Evolutionary conservation across 331 rosid species (phyloP).

Genomic region (Malus hybrid): DNA sequence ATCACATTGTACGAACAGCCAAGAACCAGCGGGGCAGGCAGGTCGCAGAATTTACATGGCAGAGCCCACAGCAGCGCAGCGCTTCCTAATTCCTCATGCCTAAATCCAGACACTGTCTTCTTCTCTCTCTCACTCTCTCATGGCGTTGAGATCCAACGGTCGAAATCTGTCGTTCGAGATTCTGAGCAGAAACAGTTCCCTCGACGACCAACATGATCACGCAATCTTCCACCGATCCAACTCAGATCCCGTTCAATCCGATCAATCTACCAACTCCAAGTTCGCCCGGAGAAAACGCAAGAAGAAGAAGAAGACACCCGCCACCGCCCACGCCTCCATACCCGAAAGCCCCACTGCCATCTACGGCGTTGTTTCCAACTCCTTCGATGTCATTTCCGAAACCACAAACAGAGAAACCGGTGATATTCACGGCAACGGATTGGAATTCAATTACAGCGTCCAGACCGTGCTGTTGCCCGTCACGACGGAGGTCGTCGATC

Average conservation of each 20-base stretch:
- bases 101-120: no score
- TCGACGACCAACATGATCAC: slow-evolving; percentile 28
- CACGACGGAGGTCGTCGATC: slow-evolving; percentile 25
- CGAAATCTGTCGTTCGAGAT: slow-evolving; percentile 43
- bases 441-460: slow-evolving; percentile 26
- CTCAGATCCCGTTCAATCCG: slow-evolving; percentile 28
- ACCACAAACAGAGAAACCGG: neutral
- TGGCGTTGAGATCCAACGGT: slow-evolving; percentile 43
- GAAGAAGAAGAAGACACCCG: slow-evolving; percentile 36
- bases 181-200: slow-evolving; percentile 18
- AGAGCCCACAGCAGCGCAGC: no score
- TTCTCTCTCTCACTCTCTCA: neutral
- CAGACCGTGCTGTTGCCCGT: slow-evolving; percentile 24
- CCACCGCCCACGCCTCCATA: slow-evolving; percentile 21
- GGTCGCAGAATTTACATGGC: no score
- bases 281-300: slow-evolving; percentile 49
- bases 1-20: no score
- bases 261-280: neutral
- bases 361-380: neutral
- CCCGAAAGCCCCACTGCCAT: slow-evolving; percentile 34
- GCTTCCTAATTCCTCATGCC: no score
- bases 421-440: slow-evolving; percentile 17
- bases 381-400: neutral
- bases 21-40: no score
- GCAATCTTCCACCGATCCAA: slow-evolving; percentile 14